Evolutionary conservation across 2,329 filamentous ascomycete species (phyloP), one percentile per base, ranked within the genome.

Genomic region (Colletotrichum coccodes): DNA sequence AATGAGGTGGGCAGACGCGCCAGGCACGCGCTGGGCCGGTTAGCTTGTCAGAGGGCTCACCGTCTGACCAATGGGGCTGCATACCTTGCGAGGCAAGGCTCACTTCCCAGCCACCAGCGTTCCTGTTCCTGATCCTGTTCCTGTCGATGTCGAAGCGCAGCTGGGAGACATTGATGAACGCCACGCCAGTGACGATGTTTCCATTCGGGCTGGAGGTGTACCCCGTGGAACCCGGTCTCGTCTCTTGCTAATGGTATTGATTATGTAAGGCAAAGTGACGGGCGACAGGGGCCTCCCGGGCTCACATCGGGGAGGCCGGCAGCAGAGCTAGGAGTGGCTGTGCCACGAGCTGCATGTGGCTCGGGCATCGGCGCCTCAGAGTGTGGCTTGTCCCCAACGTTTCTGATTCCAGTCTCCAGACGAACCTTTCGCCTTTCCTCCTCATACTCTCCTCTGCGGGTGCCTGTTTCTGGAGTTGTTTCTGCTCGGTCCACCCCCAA

Each of bases 401-500:
- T 26, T n/a, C 23, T 34, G 34, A 23, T 23, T 44, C 7, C 16
- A 12, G 14, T 28, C 21, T 23, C 36, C 36, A 42, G 53, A 56
- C 9, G 36, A 56, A 56, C 53, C 36, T 11, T 32, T 52, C 18
- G n/a, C 18, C 53, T 8, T 4, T 32, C 26, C 2, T 21, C 8
- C 38, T 23, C n/a, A n/a, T n/a, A n/a, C n/a, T n/a, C n/a, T n/a
- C n/a, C 54, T 34, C 28, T n/a, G 28, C 32, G 32, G 36, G 53
- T 30, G 28, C 34, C 38, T 44, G n/a, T 30, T 28, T 2, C 47
- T 12, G 47, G 38, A 18, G 6, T 42, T 30, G 38, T 26, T 23
- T 58, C 28, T 32, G n/a, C 42, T 40, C 40, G 40, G 11, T 58
- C 40, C 56, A 58, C 56, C 30, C 9, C n/a, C n/a, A 58, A 58